These are phyloP conservation scores for Aspergillus avenaceus DNA, from an alignment of 495 filamentous ascomycete genomes.

Conservation along the genomic window DNA sequence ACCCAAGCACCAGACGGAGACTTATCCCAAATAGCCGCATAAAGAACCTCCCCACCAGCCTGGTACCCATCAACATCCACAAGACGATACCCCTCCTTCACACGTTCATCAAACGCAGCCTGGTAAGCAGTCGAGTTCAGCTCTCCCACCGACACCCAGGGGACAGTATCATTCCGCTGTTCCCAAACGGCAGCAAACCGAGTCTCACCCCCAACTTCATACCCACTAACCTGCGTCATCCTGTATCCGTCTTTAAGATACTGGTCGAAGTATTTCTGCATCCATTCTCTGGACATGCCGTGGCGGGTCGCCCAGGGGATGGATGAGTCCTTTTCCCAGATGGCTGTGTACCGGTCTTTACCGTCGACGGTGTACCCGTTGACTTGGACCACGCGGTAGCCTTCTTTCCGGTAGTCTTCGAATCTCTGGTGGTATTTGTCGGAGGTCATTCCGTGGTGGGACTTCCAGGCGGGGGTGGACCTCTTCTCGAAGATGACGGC, in stretches of 20 bases:
- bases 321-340: constrained; percentile 16
- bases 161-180: constrained; percentile 7
- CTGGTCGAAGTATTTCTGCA: constrained; percentile 9
- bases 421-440: constrained; percentile 14
- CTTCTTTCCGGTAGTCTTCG: constrained; percentile 13
- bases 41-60: constrained; percentile 7
- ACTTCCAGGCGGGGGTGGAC: constrained; percentile 5
- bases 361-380: constrained; percentile 15
- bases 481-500: constrained; percentile 15
- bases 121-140: constrained; percentile 16
- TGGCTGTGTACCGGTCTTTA: constrained; percentile 13
- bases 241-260: constrained; percentile 11
- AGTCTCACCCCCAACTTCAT: constrained; percentile 8
- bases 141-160: constrained; percentile 7
- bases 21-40: constrained; percentile 19
- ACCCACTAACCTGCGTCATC: constrained; percentile 17
- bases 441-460: constrained; percentile 15
- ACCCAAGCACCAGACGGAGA: constrained; percentile 12
- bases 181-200: constrained; percentile 16
- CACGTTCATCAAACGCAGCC: constrained; percentile 11
- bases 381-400: constrained; percentile 17
- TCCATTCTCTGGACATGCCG: constrained; percentile 7
- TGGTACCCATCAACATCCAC: constrained; percentile 18
- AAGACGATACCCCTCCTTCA: constrained; percentile 15
- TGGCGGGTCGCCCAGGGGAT: constrained; percentile 10